A percentile compares a stretch with the other conserved stretches of the same genome.
These are phyloP conservation scores for Kodamaea arcana DNA, from an alignment of 1,139 yeast species.

Conservation along the genomic window DNA sequence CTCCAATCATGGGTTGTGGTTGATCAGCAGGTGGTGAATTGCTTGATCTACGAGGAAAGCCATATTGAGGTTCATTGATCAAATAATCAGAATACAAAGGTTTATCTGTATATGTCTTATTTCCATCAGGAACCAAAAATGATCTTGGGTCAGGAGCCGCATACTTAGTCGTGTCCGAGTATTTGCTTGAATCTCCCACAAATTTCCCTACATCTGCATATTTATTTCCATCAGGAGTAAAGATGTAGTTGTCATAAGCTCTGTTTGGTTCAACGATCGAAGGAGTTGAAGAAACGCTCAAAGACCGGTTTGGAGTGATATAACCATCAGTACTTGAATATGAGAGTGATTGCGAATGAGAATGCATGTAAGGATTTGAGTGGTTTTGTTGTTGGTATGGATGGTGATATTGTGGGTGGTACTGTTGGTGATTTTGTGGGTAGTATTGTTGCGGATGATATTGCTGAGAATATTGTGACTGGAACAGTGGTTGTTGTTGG, in stretches of 20 bases:
- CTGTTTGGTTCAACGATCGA: conserved; percentile 6
- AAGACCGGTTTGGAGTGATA: conserved; percentile 3
- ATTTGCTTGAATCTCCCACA: too few relatives aligned
- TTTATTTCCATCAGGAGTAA: conserved; percentile 4
- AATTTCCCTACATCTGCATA: too few relatives aligned
- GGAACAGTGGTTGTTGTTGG: conserved; percentile 1
- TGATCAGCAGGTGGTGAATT: conserved; percentile 4
- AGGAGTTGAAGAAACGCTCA: conserved; percentile 3
- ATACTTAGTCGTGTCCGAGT: too few relatives aligned
- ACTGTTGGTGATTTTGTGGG: neutral
- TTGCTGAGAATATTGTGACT: neutral
- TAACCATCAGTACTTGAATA: neutral
- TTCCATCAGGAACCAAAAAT: too few relatives aligned
- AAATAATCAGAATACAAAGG: conserved; percentile 7
- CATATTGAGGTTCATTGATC: conserved; percentile 13
- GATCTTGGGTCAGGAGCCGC: too few relatives aligned
- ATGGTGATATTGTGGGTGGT: neutral
- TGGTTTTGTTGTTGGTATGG: neutral
- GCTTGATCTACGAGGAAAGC: conserved; percentile 8
- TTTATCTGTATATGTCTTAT: neutral
- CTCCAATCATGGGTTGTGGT: neutral
- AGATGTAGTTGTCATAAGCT: conserved; percentile 7
- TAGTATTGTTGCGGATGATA: too few relatives aligned
- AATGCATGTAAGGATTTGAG: neutral
- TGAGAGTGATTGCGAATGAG: neutral